Percentiles rank a stretch among this genome's conserved stretches.
Evolutionary conservation across 1,284 basidiomycete genomes (phyloP).

Genomic region (Austroboletus novae-zelandiae): DNA sequence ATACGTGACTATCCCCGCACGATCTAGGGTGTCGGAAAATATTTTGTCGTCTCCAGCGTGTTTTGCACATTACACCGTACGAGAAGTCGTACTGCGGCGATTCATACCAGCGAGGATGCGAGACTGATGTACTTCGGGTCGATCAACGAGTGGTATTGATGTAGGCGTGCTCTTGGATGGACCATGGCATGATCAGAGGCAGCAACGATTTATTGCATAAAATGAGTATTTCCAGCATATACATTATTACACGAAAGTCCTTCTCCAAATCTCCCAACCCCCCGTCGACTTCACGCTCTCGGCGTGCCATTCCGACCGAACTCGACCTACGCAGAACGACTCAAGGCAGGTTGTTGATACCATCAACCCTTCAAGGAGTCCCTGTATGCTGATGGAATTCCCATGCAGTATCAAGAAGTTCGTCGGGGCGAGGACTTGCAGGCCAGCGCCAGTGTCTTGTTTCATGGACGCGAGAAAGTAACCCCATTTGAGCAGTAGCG

Average conservation of each 20-base stretch:
- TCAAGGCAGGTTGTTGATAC: neutral
- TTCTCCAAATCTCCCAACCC: neutral
- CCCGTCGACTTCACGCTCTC: neutral
- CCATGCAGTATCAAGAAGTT: neutral
- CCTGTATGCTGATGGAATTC: constrained; percentile 1
- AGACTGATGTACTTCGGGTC: constrained; percentile 47
- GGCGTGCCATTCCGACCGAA: constrained; percentile 4
- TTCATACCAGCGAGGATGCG: constrained; percentile 93
- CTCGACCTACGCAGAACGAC: neutral
- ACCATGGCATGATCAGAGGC: neutral
- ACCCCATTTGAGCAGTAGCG: neutral
- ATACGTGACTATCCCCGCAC: constrained; percentile 87
- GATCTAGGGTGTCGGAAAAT: constrained; percentile 49
- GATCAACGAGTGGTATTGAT: neutral
- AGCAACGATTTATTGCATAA: constrained; percentile 4
- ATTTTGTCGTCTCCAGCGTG: constrained; percentile 68
- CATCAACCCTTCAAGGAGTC: neutral
- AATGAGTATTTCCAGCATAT: constrained; percentile 1
- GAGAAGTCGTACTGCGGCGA: constrained; percentile 83
- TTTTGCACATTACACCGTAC: constrained; percentile 70
- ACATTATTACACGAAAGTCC: constrained; percentile 19
- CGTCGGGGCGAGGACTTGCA: neutral
- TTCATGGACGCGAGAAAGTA: neutral
- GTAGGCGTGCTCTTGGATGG: neutral
- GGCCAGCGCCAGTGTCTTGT: constrained; percentile 1